Evolutionary conservation across 192 early-diverging fungal species (phyloP).

Genomic region (Coemansia sp.): DNA sequence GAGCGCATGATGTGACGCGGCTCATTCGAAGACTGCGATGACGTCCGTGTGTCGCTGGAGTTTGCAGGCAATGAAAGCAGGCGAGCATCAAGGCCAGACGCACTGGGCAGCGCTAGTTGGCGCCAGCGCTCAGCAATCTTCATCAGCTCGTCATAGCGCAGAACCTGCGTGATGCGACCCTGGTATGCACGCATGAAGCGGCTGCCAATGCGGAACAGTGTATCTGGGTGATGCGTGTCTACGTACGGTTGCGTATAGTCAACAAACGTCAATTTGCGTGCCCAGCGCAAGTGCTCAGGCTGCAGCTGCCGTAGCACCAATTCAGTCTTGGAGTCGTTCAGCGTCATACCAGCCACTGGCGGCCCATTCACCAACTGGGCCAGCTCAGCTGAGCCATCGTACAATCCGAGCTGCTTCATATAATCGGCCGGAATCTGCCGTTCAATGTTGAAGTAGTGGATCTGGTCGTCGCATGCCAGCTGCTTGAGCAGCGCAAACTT

Average conservation of each 20-base stretch:
- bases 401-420: conserved; percentile 21
- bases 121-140: conserved; percentile 54
- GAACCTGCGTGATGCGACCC: conserved; percentile 37
- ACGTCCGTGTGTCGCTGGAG: conserved; percentile 23
- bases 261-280: conserved; percentile 54
- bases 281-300: conserved; percentile 54
- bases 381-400: conserved; percentile 37
- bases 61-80: neutral
- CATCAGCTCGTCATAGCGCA: conserved; percentile 57
- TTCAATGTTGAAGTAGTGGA: conserved; percentile 55
- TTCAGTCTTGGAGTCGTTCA: conserved; percentile 53
- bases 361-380: conserved; percentile 25
- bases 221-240: conserved; percentile 51
- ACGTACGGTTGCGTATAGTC: conserved; percentile 56
- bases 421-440: conserved; percentile 41
- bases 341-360: conserved; percentile 47
- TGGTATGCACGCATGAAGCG: conserved; percentile 54
- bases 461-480: conserved; percentile 43
- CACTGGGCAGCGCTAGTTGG: conserved; percentile 25
- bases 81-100: conserved; percentile 4
- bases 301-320: conserved; percentile 47
- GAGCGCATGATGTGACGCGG: conserved; percentile 6
- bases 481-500: conserved; percentile 53
- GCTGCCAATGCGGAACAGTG: conserved; percentile 53
- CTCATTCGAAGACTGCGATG: conserved; percentile 16